phyloP scores from a whole-genome alignment of 176 grass and related monocot genomes.

The Miscanthus lutarioriparius region DNA sequence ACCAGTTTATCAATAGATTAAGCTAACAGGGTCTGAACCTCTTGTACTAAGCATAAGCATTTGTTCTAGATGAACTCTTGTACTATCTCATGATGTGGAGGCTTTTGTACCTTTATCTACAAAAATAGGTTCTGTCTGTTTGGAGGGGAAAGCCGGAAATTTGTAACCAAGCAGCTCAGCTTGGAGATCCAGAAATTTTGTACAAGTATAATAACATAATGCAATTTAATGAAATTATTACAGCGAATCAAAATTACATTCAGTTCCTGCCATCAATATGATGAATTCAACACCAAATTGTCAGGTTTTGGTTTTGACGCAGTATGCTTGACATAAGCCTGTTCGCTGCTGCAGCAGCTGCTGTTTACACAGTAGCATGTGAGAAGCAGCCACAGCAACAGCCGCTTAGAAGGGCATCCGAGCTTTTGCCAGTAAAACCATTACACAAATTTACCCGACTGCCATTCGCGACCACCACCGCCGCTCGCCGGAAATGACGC shows the following conservation, averaged over 20 bases:
- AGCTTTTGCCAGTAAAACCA: neutral
- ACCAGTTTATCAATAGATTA: neutral
- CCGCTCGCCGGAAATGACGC: conserved; percentile 6
- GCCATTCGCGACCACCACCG: neutral
- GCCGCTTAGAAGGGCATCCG: too few species aligned
- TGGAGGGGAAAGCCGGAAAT: too few species aligned
- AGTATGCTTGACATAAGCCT: too few species aligned
- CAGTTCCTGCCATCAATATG: neutral
- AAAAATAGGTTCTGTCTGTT: too few species aligned
- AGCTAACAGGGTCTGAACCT: neutral
- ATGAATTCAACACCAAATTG: neutral
- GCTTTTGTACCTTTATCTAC: too few species aligned
- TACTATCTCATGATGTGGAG: too few species aligned
- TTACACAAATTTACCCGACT: neutral
- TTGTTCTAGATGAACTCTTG: neutral
- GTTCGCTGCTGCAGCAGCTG: too few species aligned
- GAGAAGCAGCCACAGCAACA: too few species aligned
- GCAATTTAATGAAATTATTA: neutral
- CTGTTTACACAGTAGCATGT: too few species aligned
- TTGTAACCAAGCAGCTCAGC: conserved; percentile 16
- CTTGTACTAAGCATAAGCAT: neutral
- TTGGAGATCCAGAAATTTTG: neutral
- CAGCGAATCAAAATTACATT: neutral
- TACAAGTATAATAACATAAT: neutral
- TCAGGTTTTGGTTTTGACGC: too few species aligned